Base-by-base conservation (phyloP, 192 early-diverging fungal genomes). In the Backusella mclennaniae region DNA sequence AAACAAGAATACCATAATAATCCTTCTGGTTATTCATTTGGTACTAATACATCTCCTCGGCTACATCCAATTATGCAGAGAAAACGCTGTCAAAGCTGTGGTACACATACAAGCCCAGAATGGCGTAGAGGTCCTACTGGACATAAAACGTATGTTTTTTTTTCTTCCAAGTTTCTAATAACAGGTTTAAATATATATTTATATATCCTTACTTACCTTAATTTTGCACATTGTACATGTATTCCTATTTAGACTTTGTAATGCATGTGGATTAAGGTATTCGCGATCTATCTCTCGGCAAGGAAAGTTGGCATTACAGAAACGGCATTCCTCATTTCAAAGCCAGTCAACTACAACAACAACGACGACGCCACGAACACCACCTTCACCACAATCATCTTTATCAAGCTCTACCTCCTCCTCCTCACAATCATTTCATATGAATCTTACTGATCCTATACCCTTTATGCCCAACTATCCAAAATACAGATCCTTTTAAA, bases 251-350 rank as follows among this genome's bases (percentile, higher is more conserved):
- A 81, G 80, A 38, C 73, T 81, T 35, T 81, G 80, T 71, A 81
- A 81, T 73, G 80, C 80, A 56, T 81, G 80, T 67, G 80, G 80
- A 7, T 31, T 81, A 49, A 72, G 80, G 52, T 81, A 81, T 59
- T 72, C 80, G 46, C 59, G 80, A 74, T 81, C 80, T 14, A 69
- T 81, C 31, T 73, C 80, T 14, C 73, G 74, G 46, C 77, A 79
- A 56, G 77, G 63, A 66, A 75, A 75, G 41, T 36, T 67, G 38
- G 74, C 41, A 41, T 11, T 67, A 41, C 63, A 75, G 39, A 66
- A 75, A 67, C 74, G 23, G 33, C 63, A 75, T 19, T 66, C 41
- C n/a, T 36, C 19, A 49, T 44, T 44, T 21, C 70, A 68, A 36
- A 33, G n/a, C 29, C 67, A 68, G 56, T 26, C 74, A 68, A 67